phyloP scores from a whole-genome alignment of 2,329 filamentous ascomycete genomes.

The Rhinocladiella mackenziei region DNA sequence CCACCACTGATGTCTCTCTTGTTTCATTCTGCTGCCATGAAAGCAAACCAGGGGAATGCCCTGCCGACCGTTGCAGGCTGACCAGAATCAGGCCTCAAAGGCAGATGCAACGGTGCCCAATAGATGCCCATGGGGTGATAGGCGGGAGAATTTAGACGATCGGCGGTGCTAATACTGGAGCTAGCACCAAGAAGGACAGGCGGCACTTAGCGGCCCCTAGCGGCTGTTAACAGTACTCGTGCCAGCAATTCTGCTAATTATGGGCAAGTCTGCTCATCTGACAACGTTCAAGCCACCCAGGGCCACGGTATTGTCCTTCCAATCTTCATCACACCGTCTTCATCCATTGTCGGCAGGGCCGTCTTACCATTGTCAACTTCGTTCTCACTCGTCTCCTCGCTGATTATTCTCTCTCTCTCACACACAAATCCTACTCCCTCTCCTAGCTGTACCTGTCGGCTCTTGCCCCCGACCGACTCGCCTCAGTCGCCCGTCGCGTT shows the following conservation, averaged over 20 bases:
- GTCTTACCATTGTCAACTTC: conserved; percentile 7
- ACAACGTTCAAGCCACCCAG: conserved; percentile 13
- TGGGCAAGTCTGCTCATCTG: conserved; percentile 6
- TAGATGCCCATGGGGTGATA: too few species aligned
- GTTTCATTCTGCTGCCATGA: too few species aligned
- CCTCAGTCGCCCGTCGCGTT: conserved; percentile 6
- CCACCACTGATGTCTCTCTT: too few species aligned
- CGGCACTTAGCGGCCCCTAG: too few species aligned
- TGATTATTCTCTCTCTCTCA: conserved; percentile 10
- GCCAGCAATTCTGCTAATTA: conserved; percentile 11
- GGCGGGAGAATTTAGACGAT: conserved; percentile 4
- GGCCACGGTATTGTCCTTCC: conserved; percentile 6
- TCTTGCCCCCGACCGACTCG: conserved; percentile 8
- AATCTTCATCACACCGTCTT: conserved; percentile 13
- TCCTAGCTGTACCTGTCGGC: too few species aligned
- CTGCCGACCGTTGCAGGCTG: too few species aligned
- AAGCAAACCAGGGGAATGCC: too few species aligned
- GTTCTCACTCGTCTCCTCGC: conserved; percentile 14
- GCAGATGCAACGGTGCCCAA: too few species aligned
- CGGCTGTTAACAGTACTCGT: too few species aligned
- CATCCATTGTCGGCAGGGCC: conserved; percentile 9
- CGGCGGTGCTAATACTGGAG: background rate
- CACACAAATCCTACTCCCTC: conserved; percentile 2
- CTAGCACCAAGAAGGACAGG: background rate
- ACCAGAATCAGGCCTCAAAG: too few species aligned